Evolutionary conservation across 1,284 basidiomycete species (phyloP), one percentile per base, ranked within the genome.

Genomic region (Irpex lacteus): DNA sequence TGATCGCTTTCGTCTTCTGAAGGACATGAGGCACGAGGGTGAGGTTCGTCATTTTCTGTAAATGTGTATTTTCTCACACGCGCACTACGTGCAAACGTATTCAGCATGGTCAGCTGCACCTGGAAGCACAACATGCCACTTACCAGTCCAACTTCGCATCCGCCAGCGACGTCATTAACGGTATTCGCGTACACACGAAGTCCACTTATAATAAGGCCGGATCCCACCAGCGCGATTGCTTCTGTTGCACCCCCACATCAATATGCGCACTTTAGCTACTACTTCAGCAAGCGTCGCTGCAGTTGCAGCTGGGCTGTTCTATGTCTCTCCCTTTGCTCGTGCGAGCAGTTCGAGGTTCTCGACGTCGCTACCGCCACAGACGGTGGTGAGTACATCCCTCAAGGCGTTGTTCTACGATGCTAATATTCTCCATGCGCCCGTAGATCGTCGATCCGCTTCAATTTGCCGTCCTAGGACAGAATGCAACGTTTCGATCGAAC

Each of bases 371-470:
- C 40, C 40, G 2, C 40, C 40, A 9, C 40, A 44, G 40, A 44
- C 40, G 15, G 40, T 44, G 40, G 40, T 44, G 15, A 44, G 40
- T 15, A 44, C 11, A 44, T 11, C 15, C 15, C 4, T 44, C 40
- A 11, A 11, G 15, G 40, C 4, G 15, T 44, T 44, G 15, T 44
- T 15, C 8, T 44, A 9, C 8, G 15, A 15, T 15, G 40, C 40
- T 44, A 15, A 44, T 2, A 44, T 9, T 44, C 40, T 9, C 15
- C 11, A 11, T 9, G 15, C 40, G 40, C 8, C 15, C 8, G 8
- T 26, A 79, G 77, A 58, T 74, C 13, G 67, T 77, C 55, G 68
- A 77, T 50, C 73, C 73, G 6, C 70, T 69, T 2, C 68, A 67
- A 2, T 74, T 74, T 61, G 70, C 70, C 5, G 78, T 76, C 6